These are phyloP conservation scores for Beauveria caledonica DNA, from an alignment of 2,329 filamentous ascomycete species.

Conservation along the genomic window DNA sequence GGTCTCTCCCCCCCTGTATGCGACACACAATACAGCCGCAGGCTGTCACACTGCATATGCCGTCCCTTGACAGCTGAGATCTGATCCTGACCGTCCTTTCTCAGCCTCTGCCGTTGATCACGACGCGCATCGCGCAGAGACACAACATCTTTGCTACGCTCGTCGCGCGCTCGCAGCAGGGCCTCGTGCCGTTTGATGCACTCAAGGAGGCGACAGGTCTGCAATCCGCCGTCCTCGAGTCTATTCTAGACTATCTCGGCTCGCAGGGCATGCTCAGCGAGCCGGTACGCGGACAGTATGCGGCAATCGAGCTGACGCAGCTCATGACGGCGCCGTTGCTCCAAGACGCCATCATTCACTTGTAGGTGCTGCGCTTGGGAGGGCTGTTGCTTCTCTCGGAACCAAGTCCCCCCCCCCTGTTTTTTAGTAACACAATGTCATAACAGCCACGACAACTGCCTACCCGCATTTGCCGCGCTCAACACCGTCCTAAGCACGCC, in stretches of 20 bases:
- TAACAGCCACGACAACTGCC: slow-evolving; percentile 14
- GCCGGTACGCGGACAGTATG: slow-evolving; percentile 6
- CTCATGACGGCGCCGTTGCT: slow-evolving; percentile 13
- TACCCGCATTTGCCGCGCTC: slow-evolving; percentile 13
- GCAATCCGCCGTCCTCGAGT: slow-evolving; percentile 10
- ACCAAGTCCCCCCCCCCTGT: too few species aligned
- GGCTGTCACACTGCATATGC: neutral
- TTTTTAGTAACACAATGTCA: neutral
- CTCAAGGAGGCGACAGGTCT: slow-evolving; percentile 10
- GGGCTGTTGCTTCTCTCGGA: neutral
- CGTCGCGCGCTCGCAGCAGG: neutral
- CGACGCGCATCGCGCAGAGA: slow-evolving; percentile 13
- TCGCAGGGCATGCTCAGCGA: slow-evolving; percentile 13
- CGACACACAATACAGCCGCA: neutral
- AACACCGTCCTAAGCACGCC: slow-evolving; percentile 11
- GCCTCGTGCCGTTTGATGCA: slow-evolving; percentile 9
- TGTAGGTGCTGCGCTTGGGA: slow-evolving; percentile 7
- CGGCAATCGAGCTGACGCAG: slow-evolving; percentile 12
- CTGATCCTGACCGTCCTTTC: neutral
- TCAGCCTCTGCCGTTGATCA: slow-evolving; percentile 13
- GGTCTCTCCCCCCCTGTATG: neutral
- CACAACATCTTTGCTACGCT: slow-evolving; percentile 14
- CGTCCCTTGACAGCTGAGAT: neutral
- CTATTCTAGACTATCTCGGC: slow-evolving; percentile 14
- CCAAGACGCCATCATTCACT: slow-evolving; percentile 14